Evolutionary conservation across 2,329 filamentous ascomycete genomes (phyloP), one percentile per base, ranked within the genome.

Genomic region (Fusarium subtropicale): DNA sequence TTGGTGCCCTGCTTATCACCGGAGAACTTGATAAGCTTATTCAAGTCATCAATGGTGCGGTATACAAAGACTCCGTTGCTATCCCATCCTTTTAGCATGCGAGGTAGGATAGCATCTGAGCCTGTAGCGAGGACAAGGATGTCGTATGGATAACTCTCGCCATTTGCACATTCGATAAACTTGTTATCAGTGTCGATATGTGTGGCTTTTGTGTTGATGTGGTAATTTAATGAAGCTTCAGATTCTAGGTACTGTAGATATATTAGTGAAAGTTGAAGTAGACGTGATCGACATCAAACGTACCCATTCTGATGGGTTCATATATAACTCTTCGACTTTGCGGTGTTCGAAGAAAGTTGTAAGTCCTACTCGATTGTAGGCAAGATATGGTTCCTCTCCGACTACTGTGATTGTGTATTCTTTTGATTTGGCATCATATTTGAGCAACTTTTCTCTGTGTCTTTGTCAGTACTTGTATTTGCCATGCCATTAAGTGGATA

Each of bases 331-430:
- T 79, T 97, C 92, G 41, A 96, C 91, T 72, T 91, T 87, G 54
- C 93, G 87, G 80, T 97, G 93, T 72, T 93, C 90, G 77, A 97
- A 97, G 83, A 94, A 97, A 63, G 90, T 92, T 5, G 93, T 97
- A 52, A 97, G 84, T 5, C 94, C 94, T 31, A 97, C 94, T 60
- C 94, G 90, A 77, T 97, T 97, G 79, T 97, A 97, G 22, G 94
- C 94, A 56, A 97, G 83, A 81, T 97, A 91, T 22, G 91, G 84
- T 77, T 97, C 94, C 75, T 97, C 94, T 65, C 94, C 94, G 65
- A 97, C 91, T 13, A 97, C 93, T 2, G 93, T 86, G 53, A 97
- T 87, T 68, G 93, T 88, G 77, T 94, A 97, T 77, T 94, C 90
- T 73, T 90, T 85, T 66, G 88, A 81, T 74, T 91, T 90, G 3